Conservation (phyloP, 1,284 basidiomycete species). For the Leccinum angustisporum region DNA sequence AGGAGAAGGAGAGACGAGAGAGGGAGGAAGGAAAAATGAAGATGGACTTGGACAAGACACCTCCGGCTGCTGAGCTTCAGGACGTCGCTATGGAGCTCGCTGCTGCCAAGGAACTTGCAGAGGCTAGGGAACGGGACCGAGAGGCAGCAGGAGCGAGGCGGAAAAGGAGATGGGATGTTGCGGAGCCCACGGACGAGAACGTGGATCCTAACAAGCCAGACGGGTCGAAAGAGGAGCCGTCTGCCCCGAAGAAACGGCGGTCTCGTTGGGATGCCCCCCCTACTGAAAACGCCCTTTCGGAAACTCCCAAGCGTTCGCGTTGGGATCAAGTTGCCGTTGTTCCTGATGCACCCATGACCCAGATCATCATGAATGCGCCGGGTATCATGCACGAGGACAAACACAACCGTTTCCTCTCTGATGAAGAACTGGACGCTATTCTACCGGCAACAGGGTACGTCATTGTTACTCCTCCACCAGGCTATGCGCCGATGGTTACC, state of each 20-base stretch:
- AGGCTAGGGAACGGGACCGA: slow-evolving; percentile 33
- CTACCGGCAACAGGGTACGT: slow-evolving; percentile 87
- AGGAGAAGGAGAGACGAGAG: slow-evolving; percentile 83
- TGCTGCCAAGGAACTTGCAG: slow-evolving; percentile 52
- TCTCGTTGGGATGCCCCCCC: slow-evolving; percentile 95
- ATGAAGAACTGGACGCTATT: slow-evolving; percentile 93
- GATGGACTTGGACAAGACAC: slow-evolving; percentile 86
- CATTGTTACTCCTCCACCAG: slow-evolving; percentile 91
- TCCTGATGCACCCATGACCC: slow-evolving; percentile 63
- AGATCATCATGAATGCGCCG: slow-evolving; percentile 84
- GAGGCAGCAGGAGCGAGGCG: slow-evolving; percentile 57
- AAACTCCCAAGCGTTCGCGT: slow-evolving; percentile 81
- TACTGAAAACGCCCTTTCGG: slow-evolving; percentile 53
- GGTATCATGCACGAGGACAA: slow-evolving; percentile 87
- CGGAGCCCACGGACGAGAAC: slow-evolving; percentile 61
- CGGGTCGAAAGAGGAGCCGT: slow-evolving; percentile 57
- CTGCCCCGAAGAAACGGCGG: slow-evolving; percentile 84
- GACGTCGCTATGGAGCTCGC: slow-evolving; percentile 68
- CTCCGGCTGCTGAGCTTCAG: slow-evolving; percentile 73
- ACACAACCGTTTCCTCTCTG: slow-evolving; percentile 90
- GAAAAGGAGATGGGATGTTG: slow-evolving; percentile 87
- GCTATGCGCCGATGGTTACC: slow-evolving; percentile 84
- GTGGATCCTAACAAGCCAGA: slow-evolving; percentile 58
- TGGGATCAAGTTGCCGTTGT: slow-evolving; percentile 89
- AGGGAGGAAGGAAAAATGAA: slow-evolving; percentile 79